Evolutionary conservation across 2,329 filamentous ascomycete species (phyloP).

Genomic region (Zymoseptoria ardabiliae): DNA sequence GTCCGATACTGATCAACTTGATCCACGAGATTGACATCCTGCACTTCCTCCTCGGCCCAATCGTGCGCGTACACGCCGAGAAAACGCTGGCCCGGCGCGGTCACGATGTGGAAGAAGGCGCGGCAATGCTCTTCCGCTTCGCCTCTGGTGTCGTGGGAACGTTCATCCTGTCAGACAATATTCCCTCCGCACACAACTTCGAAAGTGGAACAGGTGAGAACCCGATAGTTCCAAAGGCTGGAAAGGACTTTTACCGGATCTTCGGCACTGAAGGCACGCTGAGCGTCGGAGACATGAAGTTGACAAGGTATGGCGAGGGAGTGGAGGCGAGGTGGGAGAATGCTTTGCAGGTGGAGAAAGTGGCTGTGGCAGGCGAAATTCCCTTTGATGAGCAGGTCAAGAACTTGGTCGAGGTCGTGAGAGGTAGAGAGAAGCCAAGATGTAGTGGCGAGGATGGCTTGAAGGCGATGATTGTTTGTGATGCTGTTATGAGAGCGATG

Average conservation of each 20-base stretch:
- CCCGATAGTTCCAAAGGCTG: constrained; percentile 40
- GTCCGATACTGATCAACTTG: constrained; percentile 51
- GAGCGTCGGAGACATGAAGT: constrained; percentile 48
- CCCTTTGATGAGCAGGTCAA: constrained; percentile 48
- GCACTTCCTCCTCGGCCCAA: constrained; percentile 49
- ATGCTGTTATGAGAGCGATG: constrained; percentile 44
- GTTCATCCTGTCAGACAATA: constrained; percentile 49
- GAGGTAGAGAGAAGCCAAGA: constrained; percentile 35
- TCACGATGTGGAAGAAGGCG: constrained; percentile 50
- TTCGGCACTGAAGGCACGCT: constrained; percentile 46
- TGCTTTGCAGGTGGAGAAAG: constrained; percentile 29
- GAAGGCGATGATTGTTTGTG: constrained; percentile 46
- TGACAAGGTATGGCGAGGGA: constrained; percentile 39
- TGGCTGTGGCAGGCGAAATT: constrained; percentile 28
- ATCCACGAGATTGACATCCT: constrained; percentile 56
- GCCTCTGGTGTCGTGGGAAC: constrained; percentile 49
- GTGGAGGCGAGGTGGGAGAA: constrained; percentile 39
- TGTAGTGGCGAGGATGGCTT: constrained; percentile 46
- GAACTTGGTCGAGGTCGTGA: constrained; percentile 46
- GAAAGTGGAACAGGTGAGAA: constrained; percentile 55
- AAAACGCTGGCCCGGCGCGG: constrained; percentile 38
- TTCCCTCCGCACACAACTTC: constrained; percentile 48
- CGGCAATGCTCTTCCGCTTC: constrained; percentile 48
- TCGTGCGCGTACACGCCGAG: constrained; percentile 47
- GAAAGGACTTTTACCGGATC: constrained; percentile 47